These are phyloP conservation scores for Leccinum fuscescens DNA, from an alignment of 1,284 basidiomycete genomes.

Conservation along the genomic window DNA sequence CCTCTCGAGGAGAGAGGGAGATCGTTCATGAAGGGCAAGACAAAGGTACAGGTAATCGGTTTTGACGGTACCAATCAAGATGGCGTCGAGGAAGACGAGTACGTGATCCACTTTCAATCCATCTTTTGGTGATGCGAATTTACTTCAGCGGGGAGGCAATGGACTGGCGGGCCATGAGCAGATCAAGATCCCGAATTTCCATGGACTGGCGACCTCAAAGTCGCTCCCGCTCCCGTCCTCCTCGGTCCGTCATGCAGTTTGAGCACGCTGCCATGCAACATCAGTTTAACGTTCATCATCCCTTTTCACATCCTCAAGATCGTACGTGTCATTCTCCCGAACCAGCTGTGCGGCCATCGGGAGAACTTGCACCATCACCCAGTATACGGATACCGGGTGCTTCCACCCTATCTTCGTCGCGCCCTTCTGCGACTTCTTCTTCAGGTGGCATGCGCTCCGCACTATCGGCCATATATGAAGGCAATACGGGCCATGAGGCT, in stretches of 20 bases:
- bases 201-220: slow-evolving; percentile 80
- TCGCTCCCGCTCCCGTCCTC: slow-evolving; percentile 71
- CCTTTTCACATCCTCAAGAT: slow-evolving; percentile 37
- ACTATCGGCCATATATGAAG: slow-evolving; percentile 58
- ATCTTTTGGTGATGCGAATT: slow-evolving; percentile 23
- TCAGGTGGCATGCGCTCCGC: slow-evolving; percentile 38
- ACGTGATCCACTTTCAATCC: slow-evolving; percentile 43
- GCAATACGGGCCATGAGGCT: slow-evolving; percentile 37
- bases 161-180: slow-evolving; percentile 93
- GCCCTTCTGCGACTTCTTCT: slow-evolving; percentile 47
- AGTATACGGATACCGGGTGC: slow-evolving; percentile 52
- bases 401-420: slow-evolving; percentile 47
- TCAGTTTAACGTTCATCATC: slow-evolving; percentile 43
- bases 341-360: slow-evolving; percentile 25
- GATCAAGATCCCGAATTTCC: slow-evolving; percentile 88
- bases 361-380: slow-evolving; percentile 34
- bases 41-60: slow-evolving; percentile 69
- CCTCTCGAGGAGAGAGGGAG: slow-evolving; percentile 59
- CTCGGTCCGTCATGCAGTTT: slow-evolving; percentile 46
- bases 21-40: slow-evolving; percentile 73
- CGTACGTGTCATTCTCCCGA: slow-evolving; percentile 31
- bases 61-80: slow-evolving; percentile 77
- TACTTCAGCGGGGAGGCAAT: slow-evolving; percentile 58
- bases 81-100: slow-evolving; percentile 69
- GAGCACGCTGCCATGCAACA: slow-evolving; percentile 42